Conservation (phyloP, 306 rosid species). For the Lathyrus aphaca region DNA sequence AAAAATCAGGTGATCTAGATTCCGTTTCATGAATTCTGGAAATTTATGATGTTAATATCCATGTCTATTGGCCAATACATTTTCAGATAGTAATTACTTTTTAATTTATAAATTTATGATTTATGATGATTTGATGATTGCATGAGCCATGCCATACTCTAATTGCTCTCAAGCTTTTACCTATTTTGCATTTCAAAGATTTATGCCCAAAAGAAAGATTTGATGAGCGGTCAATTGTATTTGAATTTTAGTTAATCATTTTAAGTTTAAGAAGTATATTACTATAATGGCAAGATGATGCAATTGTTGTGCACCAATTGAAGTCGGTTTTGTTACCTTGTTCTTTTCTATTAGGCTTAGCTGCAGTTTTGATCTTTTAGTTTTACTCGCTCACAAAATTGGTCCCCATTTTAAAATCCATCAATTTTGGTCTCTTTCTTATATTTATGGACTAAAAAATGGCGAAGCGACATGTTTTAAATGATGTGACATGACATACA, state of each 20-base stretch:
- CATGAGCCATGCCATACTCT: constrained; percentile 11
- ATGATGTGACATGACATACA: neutral
- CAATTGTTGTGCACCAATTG: neutral
- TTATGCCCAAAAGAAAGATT: neutral
- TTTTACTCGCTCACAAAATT: neutral
- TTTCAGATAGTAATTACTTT: neutral
- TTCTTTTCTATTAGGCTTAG: neutral
- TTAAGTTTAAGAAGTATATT: neutral
- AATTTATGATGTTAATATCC: constrained; percentile 1
- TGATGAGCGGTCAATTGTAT: neutral
- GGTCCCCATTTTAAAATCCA: neutral
- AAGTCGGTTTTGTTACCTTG: neutral
- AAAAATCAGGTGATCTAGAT: constrained; percentile 64
- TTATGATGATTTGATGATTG: constrained; percentile 22
- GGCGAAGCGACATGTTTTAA: neutral
- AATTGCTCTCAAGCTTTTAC: constrained; percentile 10
- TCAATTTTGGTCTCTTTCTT: neutral
- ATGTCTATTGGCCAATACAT: neutral
- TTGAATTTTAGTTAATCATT: neutral
- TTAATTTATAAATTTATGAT: neutral
- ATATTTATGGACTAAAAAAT: neutral
- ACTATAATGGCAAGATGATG: neutral
- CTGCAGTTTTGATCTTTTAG: neutral
- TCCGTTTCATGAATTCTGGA: constrained; percentile 19
- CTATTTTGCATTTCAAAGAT: constrained; percentile 2